Evolutionary conservation across 2,329 filamentous ascomycete genomes (phyloP).

Genomic region (Aspergillus fumigatiaffinis): DNA sequence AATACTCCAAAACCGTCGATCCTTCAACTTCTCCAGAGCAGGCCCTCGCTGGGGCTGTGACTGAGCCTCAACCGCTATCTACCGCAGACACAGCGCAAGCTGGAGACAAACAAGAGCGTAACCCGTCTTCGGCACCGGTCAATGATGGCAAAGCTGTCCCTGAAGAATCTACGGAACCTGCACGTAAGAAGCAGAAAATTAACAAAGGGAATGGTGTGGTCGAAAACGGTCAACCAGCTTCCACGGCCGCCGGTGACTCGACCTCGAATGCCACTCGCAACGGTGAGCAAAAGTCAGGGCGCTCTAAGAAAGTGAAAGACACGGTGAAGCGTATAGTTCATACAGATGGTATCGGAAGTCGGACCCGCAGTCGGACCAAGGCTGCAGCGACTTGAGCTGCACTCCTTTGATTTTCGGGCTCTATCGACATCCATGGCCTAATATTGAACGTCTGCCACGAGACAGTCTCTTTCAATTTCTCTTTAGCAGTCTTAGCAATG

Average conservation of each 20-base stretch:
- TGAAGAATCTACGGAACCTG: conserved; percentile 19
- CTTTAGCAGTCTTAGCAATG: background rate
- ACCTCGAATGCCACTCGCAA: conserved; percentile 13
- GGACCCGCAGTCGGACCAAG: conserved; percentile 39
- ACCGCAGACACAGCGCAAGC: conserved; percentile 10
- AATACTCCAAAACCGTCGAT: conserved; percentile 9
- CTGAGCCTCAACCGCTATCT: background rate
- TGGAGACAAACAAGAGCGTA: conserved; percentile 25
- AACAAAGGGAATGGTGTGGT: conserved; percentile 4
- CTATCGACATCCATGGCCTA: background rate
- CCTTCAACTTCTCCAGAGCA: conserved; percentile 7
- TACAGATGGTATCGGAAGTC: conserved; percentile 34
- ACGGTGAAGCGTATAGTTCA: conserved; percentile 23
- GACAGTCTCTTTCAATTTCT: background rate
- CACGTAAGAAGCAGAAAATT: conserved; percentile 36
- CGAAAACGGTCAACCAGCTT: conserved; percentile 12
- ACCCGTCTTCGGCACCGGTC: conserved; percentile 5
- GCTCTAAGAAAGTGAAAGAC: conserved; percentile 31
- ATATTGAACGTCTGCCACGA: background rate
- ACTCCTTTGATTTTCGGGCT: background rate
- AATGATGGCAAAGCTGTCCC: conserved; percentile 8
- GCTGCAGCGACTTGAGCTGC: conserved; percentile 10
- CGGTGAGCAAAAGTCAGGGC: conserved; percentile 25
- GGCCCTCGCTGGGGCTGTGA: conserved; percentile 1
- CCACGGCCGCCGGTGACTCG: conserved; percentile 5